Evolutionary conservation across 129 eudicot species (phyloP).

Genomic region (Logfia minima): DNA sequence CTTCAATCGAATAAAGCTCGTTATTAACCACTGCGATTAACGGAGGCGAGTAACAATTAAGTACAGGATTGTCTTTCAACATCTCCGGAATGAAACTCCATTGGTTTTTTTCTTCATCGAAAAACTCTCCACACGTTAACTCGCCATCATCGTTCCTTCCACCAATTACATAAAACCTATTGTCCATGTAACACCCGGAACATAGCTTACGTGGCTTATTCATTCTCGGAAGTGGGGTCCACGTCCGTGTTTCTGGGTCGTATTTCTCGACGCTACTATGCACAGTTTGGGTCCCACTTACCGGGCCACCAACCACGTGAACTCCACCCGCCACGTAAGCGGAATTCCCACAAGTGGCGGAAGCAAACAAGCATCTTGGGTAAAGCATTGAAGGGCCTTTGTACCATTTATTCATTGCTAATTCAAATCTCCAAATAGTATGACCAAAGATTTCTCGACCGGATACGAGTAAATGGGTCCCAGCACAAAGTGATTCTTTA

Average conservation of each 20-base stretch:
- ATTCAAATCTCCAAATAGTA: constrained; percentile 69
- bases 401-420: constrained; percentile 62
- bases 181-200: constrained; percentile 75
- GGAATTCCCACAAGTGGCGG: constrained; percentile 67
- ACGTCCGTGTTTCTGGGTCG: constrained; percentile 51
- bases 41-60: constrained; percentile 67
- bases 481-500: constrained; percentile 80
- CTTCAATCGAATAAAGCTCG: constrained; percentile 72
- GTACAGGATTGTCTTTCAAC: constrained; percentile 71
- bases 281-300: constrained; percentile 37
- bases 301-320: constrained; percentile 17
- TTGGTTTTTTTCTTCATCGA: constrained; percentile 39
- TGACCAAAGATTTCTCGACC: constrained; percentile 68
- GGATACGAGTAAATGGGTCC: constrained; percentile 85
- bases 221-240: constrained; percentile 88
- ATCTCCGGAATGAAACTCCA: constrained; percentile 76
- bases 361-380: constrained; percentile 86
- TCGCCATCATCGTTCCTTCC: constrained; percentile 67
- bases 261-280: constrained; percentile 67
- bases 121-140: constrained; percentile 78
- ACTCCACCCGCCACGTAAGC: constrained; percentile 89
- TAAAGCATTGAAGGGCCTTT: constrained; percentile 69
- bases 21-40: constrained; percentile 88
- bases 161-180: constrained; percentile 74
- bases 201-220: constrained; percentile 59